phyloP scores from a whole-genome alignment of 805 yeast species.

The Metschnikowia kofuensis region DNA sequence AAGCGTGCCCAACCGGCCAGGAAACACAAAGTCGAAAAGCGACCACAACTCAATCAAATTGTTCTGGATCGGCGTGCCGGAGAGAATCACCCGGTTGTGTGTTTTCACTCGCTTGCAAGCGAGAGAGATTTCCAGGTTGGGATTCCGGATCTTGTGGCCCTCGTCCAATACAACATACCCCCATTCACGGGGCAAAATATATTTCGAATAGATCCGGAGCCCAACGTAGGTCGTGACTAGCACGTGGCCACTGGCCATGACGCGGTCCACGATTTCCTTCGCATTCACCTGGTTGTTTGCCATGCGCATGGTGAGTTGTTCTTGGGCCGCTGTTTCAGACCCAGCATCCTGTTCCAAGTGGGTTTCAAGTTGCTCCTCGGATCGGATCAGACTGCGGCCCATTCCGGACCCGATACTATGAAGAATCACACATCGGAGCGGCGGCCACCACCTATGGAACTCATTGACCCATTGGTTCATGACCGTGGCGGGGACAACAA shows the following conservation, averaged over 20 bases:
- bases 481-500: constrained; percentile 97
- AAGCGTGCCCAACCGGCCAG: constrained; percentile 90
- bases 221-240: constrained; percentile 92
- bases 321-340: constrained; percentile 2
- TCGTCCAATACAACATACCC: constrained; percentile 91
- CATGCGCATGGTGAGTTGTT: constrained; percentile 15
- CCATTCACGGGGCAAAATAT: constrained; percentile 71
- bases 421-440: constrained; percentile 76
- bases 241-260: constrained; percentile 72
- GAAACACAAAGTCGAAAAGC: constrained; percentile 89
- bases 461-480: constrained; percentile 97
- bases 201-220: constrained; percentile 61
- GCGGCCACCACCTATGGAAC: constrained; percentile 98
- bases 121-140: constrained; percentile 83
- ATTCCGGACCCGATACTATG: constrained; percentile 94
- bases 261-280: constrained; percentile 50
- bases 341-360: constrained; percentile 46
- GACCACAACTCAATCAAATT: constrained; percentile 92
- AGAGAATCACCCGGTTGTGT: constrained; percentile 78
- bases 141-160: constrained; percentile 95
- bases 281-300: constrained; percentile 39
- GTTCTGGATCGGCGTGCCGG: constrained; percentile 97
- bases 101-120: constrained; percentile 83
- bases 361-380: constrained; percentile 50
- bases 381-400: constrained; percentile 30